Conservation (phyloP, 208 protist genomes). For the Naegleria gruberi region DNA sequence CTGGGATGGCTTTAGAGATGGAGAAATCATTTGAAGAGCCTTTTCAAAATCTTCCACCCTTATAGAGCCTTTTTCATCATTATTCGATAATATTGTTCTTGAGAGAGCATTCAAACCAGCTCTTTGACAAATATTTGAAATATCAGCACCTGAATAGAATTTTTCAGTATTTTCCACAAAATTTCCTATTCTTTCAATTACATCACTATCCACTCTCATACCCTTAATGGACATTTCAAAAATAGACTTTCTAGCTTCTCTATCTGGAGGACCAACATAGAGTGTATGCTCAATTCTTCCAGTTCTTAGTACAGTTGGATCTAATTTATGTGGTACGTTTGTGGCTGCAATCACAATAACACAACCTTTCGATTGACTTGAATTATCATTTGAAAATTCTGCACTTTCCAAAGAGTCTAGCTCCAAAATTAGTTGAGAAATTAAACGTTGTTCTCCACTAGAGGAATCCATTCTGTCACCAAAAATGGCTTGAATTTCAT, state of each 20-base stretch:
- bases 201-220: background rate
- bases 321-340: slow-evolving; percentile 16
- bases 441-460: background rate
- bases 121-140: slow-evolving; percentile 32
- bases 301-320: slow-evolving; percentile 33
- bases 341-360: slow-evolving; percentile 12
- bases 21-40: background rate
- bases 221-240: slow-evolving; percentile 26
- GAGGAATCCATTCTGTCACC: slow-evolving; percentile 32
- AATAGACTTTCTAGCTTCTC: slow-evolving; percentile 21
- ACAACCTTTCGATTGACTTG: background rate
- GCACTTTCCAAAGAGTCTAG: background rate
- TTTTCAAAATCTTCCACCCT: background rate
- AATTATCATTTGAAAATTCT: background rate
- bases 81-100: background rate
- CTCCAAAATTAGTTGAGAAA: background rate
- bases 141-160: slow-evolving; percentile 36
- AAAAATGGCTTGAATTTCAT: slow-evolving; percentile 83
- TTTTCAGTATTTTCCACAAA: slow-evolving; percentile 6
- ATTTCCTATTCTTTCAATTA: background rate
- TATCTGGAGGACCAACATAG: slow-evolving; percentile 32
- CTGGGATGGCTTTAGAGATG: background rate
- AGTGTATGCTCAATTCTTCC: slow-evolving; percentile 34
- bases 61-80: background rate
- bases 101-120: slow-evolving; percentile 28